Conservation (phyloP, 1,284 basidiomycete genomes). For the Heterobasidion irregulare region DNA sequence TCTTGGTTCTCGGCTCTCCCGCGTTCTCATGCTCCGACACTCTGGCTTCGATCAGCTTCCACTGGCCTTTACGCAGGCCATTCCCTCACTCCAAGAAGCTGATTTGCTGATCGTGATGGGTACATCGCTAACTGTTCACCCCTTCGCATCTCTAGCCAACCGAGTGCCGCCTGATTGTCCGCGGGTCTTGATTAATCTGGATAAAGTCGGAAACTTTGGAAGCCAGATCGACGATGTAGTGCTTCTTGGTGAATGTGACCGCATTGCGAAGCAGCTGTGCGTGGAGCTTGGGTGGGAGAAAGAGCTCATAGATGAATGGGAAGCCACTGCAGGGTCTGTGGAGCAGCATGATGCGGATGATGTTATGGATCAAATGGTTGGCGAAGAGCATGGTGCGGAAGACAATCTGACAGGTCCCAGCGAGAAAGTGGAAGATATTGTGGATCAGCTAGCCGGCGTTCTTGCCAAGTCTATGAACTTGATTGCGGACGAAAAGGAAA, state of each 20-base stretch:
- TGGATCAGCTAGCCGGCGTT: background rate
- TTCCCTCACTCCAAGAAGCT: conserved; percentile 46
- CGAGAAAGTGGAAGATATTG: background rate
- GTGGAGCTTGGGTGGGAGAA: conserved; percentile 63
- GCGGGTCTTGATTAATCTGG: conserved; percentile 66
- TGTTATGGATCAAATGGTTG: background rate
- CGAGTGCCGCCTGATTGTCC: conserved; percentile 44
- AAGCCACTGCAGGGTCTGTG: conserved; percentile 4
- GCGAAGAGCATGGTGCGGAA: background rate
- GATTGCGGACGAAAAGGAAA: background rate
- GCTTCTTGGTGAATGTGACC: conserved; percentile 62
- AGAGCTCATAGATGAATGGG: conserved; percentile 31
- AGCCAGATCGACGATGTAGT: conserved; percentile 45
- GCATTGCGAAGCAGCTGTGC: conserved; percentile 48
- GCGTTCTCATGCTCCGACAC: background rate
- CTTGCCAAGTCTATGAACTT: background rate
- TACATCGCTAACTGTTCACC: conserved; percentile 79
- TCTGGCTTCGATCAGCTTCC: conserved; percentile 41
- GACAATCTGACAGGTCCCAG: background rate
- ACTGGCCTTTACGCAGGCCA: conserved; percentile 38
- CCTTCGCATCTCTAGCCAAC: conserved; percentile 61
- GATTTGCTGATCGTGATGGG: conserved; percentile 91
- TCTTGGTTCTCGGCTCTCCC: conserved; percentile 3
- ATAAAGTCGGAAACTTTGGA: conserved; percentile 56
- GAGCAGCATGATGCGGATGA: conserved; percentile 1